phyloP scores from a whole-genome alignment of 2,329 filamentous ascomycete genomes.

The Bisporella sp. region DNA sequence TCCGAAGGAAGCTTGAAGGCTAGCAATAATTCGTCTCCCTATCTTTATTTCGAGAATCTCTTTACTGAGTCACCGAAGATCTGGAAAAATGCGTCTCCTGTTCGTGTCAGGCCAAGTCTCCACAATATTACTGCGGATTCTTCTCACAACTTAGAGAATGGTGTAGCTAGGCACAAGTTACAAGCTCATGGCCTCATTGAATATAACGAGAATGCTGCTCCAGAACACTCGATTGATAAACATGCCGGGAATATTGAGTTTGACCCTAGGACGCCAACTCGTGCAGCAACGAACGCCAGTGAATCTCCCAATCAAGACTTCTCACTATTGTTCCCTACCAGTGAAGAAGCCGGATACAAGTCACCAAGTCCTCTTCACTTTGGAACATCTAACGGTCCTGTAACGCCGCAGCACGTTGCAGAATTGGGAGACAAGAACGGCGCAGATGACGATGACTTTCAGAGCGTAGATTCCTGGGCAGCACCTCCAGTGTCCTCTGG shows the following conservation, averaged over 20 bases:
- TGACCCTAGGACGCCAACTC: no score
- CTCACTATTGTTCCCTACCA: conserved; percentile 10
- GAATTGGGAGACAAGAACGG: not conserved
- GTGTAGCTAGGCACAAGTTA: no score
- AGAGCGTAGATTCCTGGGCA: not conserved
- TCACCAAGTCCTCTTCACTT: conserved; percentile 3
- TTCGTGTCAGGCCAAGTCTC: not conserved
- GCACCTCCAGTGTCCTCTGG: not conserved
- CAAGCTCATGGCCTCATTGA: no score
- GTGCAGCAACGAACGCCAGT: not conserved
- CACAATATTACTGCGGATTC: not conserved
- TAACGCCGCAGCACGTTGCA: no score
- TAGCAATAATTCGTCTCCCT: not conserved
- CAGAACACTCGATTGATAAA: no score
- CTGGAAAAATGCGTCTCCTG: not conserved
- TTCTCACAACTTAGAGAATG: no score
- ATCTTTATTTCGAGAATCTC: conserved; percentile 6
- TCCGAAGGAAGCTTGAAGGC: not conserved
- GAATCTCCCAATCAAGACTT: conserved; percentile 6
- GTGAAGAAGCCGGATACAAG: conserved; percentile 10
- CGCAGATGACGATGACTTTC: not conserved
- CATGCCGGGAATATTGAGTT: no score
- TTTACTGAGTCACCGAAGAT: conserved; percentile 9
- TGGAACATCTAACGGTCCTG: no score
- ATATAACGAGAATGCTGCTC: no score